Evolutionary conservation across 1,139 yeast genomes (phyloP), one percentile per base, ranked within the genome.

Genomic region (Hyphopichia pseudoburtonii): DNA sequence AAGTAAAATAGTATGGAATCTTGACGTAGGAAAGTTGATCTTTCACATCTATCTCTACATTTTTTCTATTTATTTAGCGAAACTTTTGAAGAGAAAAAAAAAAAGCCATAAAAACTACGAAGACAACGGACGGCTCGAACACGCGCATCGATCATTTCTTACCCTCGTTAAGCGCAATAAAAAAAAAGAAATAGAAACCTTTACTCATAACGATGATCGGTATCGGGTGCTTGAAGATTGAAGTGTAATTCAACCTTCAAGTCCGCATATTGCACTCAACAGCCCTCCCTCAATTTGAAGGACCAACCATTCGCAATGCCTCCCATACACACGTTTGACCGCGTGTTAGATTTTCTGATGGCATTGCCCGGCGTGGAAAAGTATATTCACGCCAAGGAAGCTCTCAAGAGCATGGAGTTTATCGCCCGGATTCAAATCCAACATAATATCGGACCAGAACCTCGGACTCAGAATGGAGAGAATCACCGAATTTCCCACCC

Each of bases 401-500:
- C 85, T 78, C 86, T 80, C 86, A 78, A 57, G 86, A 79, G 85
- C 70, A 73, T 38, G 38, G 35, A 36, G 37, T 40, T 31, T n/a
- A n/a, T n/a, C n/a, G n/a, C n/a, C n/a, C n/a, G n/a, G n/a, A n/a
- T n/a, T n/a, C n/a, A n/a, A n/a, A n/a, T n/a, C n/a, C n/a, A n/a
- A n/a, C n/a, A n/a, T n/a, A n/a, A n/a, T n/a, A n/a, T n/a, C n/a
- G n/a, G n/a, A n/a, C n/a, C n/a, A n/a, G n/a, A n/a, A n/a, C n/a
- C n/a, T n/a, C n/a, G n/a, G 22, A 24, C 27, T 44, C 40, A 52
- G 76, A 78, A 73, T 70, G 80, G 82, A 54, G 86, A 57, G 80
- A 60, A 74, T 76, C 87, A 81, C 87, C 87, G 87, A 81, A 81
- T 81, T 81, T 81, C 87, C 87, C 87, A 81, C 86, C 84, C 83